Base-by-base conservation (phyloP, 495 filamentous ascomycete genomes). In the Chaetomium fimeti region DNA sequence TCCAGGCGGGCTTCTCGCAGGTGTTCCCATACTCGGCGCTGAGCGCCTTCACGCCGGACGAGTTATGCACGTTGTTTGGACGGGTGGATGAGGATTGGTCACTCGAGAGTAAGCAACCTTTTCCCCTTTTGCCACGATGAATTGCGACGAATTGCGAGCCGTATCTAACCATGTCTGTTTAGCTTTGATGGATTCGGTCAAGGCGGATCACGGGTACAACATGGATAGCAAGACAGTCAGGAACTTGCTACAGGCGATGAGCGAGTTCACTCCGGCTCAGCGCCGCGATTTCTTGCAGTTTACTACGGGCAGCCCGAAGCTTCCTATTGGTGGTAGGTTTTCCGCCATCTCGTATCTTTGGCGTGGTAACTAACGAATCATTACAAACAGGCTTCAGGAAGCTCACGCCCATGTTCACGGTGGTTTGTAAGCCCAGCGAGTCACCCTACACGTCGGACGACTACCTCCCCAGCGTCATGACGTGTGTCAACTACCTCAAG, bases 121-220 rank as follows among this genome's bases (percentile, higher is more conserved):
- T 6, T 32, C 5, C 3, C 2, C 6, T 27, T 40, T 28, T 58
- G 3, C 13, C 27, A 36, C 13, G 16, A 32, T 13, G 13, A 24
- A 8, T 18, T 27, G 2, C 13, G 16, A 32, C 9, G 13, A 24
- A 8, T 18, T 27, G 2, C 16, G 40, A n/a, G 20, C n/a, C 11
- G 57, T 48, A 64, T 52, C 65, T 71, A 61, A 72, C 64, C 24
- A 4, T 32, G 9, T n/a, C 6, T 28, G 25, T 24, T 8, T n/a
- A 95, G 91, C 94, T 43, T 82, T 98, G 27, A 96, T 93, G 85
- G 95, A 99, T 72, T 97, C 93, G 2, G 92, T 99, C 77, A 99
- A 98, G 80, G 95, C 95, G n/a, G 95, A 99, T 71, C 95, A 99
- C 73, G 95, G 95, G 5, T 99, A 91, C 81, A 98, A 98, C 68